Evolutionary conservation across 2,329 filamentous ascomycete genomes (phyloP).

Genomic region (Calcarisporium arbuscula): DNA sequence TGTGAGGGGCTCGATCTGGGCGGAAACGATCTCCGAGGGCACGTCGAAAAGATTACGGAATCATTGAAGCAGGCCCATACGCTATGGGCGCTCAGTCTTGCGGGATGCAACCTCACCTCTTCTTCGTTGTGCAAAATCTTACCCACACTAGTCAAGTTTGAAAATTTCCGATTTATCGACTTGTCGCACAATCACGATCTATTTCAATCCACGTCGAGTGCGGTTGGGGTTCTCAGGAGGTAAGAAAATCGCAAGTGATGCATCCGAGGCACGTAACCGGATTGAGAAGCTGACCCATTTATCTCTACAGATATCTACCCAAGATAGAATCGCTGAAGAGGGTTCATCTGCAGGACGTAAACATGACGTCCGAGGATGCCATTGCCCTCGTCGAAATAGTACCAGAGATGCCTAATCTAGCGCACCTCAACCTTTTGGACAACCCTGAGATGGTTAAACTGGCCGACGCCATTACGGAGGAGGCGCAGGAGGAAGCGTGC

Average conservation of each 20-base stretch:
- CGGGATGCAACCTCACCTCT: constrained; percentile 75
- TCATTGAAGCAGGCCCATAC: constrained; percentile 48
- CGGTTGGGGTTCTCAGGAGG: constrained; percentile 67
- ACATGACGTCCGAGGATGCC: constrained; percentile 77
- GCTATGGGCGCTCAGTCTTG: constrained; percentile 77
- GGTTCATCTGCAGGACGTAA: constrained; percentile 79
- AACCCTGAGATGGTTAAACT: constrained; percentile 68
- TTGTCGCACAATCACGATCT: constrained; percentile 82
- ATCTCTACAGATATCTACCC: constrained; percentile 61
- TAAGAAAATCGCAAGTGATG: constrained; percentile 34
- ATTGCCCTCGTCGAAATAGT: constrained; percentile 88
- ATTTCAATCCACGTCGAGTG: constrained; percentile 68
- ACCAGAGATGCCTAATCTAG: constrained; percentile 73
- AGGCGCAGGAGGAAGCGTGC: constrained; percentile 84
- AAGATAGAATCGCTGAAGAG: constrained; percentile 72
- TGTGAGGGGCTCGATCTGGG: constrained; percentile 88
- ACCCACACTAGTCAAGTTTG: constrained; percentile 62
- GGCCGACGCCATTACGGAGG: constrained; percentile 69
- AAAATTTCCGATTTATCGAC: constrained; percentile 80
- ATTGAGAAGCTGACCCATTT: too few species aligned
- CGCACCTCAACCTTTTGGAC: constrained; percentile 80
- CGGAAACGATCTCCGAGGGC: constrained; percentile 65
- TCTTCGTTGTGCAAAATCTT: constrained; percentile 68
- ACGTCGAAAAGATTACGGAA: constrained; percentile 46
- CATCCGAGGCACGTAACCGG: too few species aligned